phyloP scores from a whole-genome alignment of 2,329 filamentous ascomycete species.

The Ophiostoma ulmi region DNA sequence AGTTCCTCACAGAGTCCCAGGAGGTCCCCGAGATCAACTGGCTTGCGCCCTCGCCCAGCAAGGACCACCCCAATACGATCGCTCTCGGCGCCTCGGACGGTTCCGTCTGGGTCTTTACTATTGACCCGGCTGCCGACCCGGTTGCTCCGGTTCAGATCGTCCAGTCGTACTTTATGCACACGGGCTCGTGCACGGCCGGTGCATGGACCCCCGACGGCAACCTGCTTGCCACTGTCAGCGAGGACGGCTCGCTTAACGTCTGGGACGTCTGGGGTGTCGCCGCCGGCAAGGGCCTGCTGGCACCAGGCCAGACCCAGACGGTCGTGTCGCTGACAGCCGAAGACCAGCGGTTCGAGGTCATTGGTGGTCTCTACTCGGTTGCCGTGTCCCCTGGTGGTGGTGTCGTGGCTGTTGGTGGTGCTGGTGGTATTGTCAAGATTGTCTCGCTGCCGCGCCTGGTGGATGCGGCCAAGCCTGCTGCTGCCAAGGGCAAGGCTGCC shows the following conservation, averaged over 20 bases:
- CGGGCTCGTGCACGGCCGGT: constrained; percentile 77
- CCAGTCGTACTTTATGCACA: constrained; percentile 90
- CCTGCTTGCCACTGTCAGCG: constrained; percentile 79
- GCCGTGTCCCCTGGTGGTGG: constrained; percentile 74
- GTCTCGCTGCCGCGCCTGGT: constrained; percentile 69
- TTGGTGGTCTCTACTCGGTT: constrained; percentile 85
- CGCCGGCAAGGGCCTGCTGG: constrained; percentile 48
- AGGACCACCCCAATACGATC: constrained; percentile 70
- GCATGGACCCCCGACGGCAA: constrained; percentile 85
- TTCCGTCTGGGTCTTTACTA: constrained; percentile 91
- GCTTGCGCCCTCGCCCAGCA: constrained; percentile 68
- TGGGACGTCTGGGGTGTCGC: constrained; percentile 87
- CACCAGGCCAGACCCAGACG: constrained; percentile 49
- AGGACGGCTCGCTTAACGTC: constrained; percentile 83
- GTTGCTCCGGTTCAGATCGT: constrained; percentile 68
- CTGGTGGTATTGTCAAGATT: constrained; percentile 77
- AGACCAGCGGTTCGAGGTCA: constrained; percentile 87
- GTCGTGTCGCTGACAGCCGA: constrained; percentile 70
- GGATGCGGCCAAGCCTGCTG: constrained; percentile 16
- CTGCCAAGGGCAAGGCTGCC: constrained; percentile 10
- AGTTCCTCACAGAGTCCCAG: constrained; percentile 69
- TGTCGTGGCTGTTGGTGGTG: constrained; percentile 81
- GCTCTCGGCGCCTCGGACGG: constrained; percentile 87
- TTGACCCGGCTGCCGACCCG: constrained; percentile 58
- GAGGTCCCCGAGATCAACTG: constrained; percentile 97